Percentiles rank a stretch among this genome's conserved stretches.
Evolutionary conservation across 768 basidiomycete genomes (phyloP).

Genomic region (Lactarius tabidus): DNA sequence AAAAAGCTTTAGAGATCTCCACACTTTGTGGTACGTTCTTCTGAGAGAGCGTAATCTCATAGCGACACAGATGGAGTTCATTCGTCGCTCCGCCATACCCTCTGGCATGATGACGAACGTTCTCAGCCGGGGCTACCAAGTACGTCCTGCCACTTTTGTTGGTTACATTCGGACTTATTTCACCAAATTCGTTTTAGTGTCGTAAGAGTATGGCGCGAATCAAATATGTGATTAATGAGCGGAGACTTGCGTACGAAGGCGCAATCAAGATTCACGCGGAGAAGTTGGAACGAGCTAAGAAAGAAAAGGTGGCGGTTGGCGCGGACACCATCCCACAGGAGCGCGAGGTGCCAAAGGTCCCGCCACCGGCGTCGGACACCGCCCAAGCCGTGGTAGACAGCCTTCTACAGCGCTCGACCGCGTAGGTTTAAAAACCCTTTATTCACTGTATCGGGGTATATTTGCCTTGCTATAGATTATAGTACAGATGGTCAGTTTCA

Average conservation of each 20-base stretch:
- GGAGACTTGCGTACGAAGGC: constrained; percentile 77
- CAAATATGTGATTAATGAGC: constrained; percentile 88
- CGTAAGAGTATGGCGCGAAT: constrained; percentile 97
- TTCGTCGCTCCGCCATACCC: constrained; percentile 49
- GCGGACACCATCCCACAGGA: constrained; percentile 11
- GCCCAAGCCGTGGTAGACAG: constrained; percentile 6
- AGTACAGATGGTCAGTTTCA: background rate
- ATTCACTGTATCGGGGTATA: background rate
- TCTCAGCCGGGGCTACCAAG: constrained; percentile 18
- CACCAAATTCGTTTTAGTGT: constrained; percentile 44
- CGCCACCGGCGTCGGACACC: constrained; percentile 6
- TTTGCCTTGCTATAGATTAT: background rate
- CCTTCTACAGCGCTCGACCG: background rate
- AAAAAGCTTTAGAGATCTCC: constrained; percentile 91
- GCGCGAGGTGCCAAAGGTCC: constrained; percentile 8
- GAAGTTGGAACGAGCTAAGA: constrained; percentile 17
- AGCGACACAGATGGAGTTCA: constrained; percentile 81
- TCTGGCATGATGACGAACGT: background rate
- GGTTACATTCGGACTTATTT: background rate
- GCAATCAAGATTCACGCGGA: constrained; percentile 39
- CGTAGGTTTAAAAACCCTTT: background rate
- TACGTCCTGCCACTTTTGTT: constrained; percentile 14
- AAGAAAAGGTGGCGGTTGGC: background rate
- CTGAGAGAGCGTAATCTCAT: constrained; percentile 86
- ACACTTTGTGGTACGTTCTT: constrained; percentile 91